phyloP scores from a whole-genome alignment of 306 rosid genomes.

The Herpetospermum pedunculosum region DNA sequence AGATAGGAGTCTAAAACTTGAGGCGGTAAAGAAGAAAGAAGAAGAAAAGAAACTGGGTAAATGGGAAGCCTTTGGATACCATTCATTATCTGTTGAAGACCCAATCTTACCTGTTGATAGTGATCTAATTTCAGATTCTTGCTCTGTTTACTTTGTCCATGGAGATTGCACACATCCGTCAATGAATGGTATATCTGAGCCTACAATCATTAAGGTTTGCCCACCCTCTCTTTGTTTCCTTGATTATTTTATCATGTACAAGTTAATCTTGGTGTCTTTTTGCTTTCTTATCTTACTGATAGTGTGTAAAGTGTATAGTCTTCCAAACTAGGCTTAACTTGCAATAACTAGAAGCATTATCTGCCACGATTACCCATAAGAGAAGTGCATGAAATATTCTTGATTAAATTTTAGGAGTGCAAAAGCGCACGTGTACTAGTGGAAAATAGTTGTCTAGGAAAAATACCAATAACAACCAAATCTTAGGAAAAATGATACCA shows the following conservation, averaged over 20 bases:
- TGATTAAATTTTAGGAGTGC: too few relatives aligned
- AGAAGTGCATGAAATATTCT: too few relatives aligned
- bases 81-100: constrained; percentile 45
- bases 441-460: too few relatives aligned
- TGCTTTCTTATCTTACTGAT: not conserved
- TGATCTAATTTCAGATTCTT: constrained; percentile 40
- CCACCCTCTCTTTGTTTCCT: not conserved
- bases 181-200: constrained; percentile 42
- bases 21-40: constrained; percentile 64
- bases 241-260: not conserved
- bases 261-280: not conserved
- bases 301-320: not conserved
- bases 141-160: constrained; percentile 68
- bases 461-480: too few relatives aligned
- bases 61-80: constrained; percentile 77
- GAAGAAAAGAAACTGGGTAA: constrained; percentile 66
- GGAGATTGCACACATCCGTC: constrained; percentile 85
- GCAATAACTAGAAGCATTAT: not conserved
- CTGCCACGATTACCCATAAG: too few relatives aligned
- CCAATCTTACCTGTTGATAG: constrained; percentile 31
- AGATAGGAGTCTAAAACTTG: constrained; percentile 41
- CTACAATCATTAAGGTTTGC: constrained; percentile 61
- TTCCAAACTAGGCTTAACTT: not conserved
- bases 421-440: too few relatives aligned
- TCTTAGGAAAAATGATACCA: too few relatives aligned